phyloP scores from a whole-genome alignment of 805 yeast genomes.

The Ogataea wickerhamii region DNA sequence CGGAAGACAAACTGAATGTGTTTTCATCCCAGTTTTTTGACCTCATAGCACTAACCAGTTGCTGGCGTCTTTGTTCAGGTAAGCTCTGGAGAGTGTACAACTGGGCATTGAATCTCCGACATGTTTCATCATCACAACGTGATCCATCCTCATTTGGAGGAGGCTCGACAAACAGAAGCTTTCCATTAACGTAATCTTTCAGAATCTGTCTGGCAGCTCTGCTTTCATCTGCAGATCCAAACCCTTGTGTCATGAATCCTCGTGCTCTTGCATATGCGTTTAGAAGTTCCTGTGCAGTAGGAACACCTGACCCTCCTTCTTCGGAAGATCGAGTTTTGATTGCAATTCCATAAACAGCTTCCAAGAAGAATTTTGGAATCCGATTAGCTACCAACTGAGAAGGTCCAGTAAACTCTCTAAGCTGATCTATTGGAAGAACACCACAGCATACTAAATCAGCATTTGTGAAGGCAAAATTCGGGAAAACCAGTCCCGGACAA shows the following conservation, averaged over 20 bases:
- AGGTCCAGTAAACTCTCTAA: constrained; percentile 90
- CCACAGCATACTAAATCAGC: constrained; percentile 98
- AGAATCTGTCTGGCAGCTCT: constrained; percentile 89
- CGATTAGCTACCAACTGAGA: constrained; percentile 79
- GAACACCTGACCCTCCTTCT: constrained; percentile 88
- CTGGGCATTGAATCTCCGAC: constrained; percentile 68
- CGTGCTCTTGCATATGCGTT: constrained; percentile 94
- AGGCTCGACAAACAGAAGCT: constrained; percentile 76
- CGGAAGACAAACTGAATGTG: constrained; percentile 62
- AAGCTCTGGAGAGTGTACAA: constrained; percentile 61
- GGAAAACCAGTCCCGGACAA: constrained; percentile 99
- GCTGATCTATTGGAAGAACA: constrained; percentile 96
- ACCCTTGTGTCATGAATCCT: constrained; percentile 96
- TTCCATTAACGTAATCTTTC: constrained; percentile 94
- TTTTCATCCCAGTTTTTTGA: constrained; percentile 49
- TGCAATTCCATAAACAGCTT: constrained; percentile 90
- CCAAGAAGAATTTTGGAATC: constrained; percentile 83
- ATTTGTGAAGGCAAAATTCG: constrained; percentile 93
- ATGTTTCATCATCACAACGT: constrained; percentile 47
- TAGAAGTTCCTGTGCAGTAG: constrained; percentile 84
- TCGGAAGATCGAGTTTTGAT: constrained; percentile 69
- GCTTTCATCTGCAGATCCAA: constrained; percentile 94
- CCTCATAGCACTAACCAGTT: constrained; percentile 60
- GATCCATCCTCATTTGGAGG: constrained; percentile 75
- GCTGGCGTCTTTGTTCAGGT: constrained; percentile 71